Evolutionary conservation across 176 grass and related monocot species (phyloP).

Genomic region (Microstegium vimineum): DNA sequence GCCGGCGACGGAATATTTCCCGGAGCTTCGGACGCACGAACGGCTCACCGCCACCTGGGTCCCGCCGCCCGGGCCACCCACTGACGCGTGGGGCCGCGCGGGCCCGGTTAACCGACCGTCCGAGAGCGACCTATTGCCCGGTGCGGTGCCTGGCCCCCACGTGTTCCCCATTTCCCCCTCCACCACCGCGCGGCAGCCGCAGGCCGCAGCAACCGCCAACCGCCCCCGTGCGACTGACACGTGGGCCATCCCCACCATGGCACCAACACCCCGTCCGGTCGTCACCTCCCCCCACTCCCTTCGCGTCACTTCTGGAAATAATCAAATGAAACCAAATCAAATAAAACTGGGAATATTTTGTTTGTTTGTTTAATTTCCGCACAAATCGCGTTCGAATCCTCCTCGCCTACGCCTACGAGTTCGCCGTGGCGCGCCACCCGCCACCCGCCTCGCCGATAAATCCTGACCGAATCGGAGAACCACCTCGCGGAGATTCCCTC

Average conservation of each 20-base stretch:
- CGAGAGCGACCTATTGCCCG: background rate
- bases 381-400: background rate
- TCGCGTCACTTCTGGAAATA: background rate
- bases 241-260: background rate
- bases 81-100: background rate
- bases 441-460: background rate
- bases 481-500: background rate
- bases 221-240: background rate
- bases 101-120: background rate
- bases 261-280: background rate
- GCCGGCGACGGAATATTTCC: background rate
- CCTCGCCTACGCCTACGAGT: background rate
- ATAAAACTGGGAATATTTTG: too few relatives aligned
- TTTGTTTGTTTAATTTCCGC: background rate
- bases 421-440: conserved; percentile 7
- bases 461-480: background rate
- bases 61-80: background rate
- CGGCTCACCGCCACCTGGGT: background rate
- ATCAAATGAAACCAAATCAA: background rate
- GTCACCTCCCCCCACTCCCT: background rate
- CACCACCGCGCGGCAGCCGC: background rate
- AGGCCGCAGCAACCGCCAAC: background rate
- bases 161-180: background rate
- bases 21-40: background rate
- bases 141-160: background rate